Evolutionary conservation across 805 yeast genomes (phyloP).

Genomic region (Jamesozyma rosinii): DNA sequence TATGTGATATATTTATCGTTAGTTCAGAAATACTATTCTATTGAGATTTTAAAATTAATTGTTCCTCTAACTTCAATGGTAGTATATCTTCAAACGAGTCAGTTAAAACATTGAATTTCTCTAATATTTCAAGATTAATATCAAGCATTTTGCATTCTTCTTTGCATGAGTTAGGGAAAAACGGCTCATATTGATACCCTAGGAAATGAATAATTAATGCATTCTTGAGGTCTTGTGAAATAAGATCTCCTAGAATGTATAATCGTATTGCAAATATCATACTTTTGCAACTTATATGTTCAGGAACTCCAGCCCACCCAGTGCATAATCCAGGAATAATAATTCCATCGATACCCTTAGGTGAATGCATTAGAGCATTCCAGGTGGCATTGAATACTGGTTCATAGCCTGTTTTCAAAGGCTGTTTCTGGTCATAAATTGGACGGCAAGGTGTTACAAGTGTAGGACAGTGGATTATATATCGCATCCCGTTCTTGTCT

Average conservation of each 20-base stretch:
- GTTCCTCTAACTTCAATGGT: slow-evolving; percentile 5
- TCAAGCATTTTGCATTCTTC: slow-evolving; percentile 18
- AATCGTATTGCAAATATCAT: slow-evolving; percentile 26
- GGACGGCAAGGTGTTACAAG: slow-evolving; percentile 23
- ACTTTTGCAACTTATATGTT: slow-evolving; percentile 19
- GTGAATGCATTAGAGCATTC: slow-evolving; percentile 17
- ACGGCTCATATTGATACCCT: slow-evolving; percentile 18
- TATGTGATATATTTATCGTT: no score
- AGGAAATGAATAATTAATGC: slow-evolving; percentile 23
- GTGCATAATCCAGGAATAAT: slow-evolving; percentile 28
- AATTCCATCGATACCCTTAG: slow-evolving; percentile 17
- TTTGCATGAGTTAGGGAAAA: slow-evolving; percentile 11
- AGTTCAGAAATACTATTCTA: no score
- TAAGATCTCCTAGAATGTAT: slow-evolving; percentile 10
- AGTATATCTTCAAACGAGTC: slow-evolving; percentile 16
- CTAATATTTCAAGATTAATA: slow-evolving; percentile 10
- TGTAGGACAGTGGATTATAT: slow-evolving; percentile 28
- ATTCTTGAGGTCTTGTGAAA: slow-evolving; percentile 18
- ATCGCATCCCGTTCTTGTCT: slow-evolving; percentile 11
- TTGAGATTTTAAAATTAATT: no score
- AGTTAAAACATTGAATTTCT: slow-evolving; percentile 12
- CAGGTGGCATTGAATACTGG: slow-evolving; percentile 27
- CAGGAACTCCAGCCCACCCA: slow-evolving; percentile 29
- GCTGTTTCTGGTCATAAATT: slow-evolving; percentile 9
- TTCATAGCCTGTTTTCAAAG: slow-evolving; percentile 18